Evolutionary conservation across 2,329 filamentous ascomycete genomes (phyloP), one percentile per base, ranked within the genome.

Genomic region (Coleophoma cylindrospora): DNA sequence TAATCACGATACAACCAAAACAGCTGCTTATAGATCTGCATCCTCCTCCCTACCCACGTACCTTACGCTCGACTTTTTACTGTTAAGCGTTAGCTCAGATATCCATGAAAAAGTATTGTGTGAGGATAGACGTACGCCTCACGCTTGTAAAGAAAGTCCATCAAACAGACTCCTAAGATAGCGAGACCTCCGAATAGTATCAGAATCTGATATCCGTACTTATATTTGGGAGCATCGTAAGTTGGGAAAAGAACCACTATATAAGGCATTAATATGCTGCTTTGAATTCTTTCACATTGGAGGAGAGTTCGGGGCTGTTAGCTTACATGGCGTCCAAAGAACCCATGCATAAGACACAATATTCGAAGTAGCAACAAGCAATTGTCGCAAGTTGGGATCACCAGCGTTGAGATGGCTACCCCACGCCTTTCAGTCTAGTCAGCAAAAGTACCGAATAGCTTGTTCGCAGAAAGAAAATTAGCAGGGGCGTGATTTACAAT

Each of bases 161-260:
- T 17, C 13, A 50, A 22, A 17, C n/a, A 49, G 12, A 47, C 43
- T 44, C 51, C 49, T 22, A 60, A 27, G 5, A 64, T 57, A 1
- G 60, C 59, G 5, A 67, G 50, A 6, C 62, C 64, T 12, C 64
- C 64, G 43, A 63, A 67, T 6, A 67, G 40, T n/a, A 66, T 64
- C 43, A 65, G 43, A 19, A 66, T 54, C 49, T 67, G 64, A 43
- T 68, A 68, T 1, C 62, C 65, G 38, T 66, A 66, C 34, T 63
- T 60, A 50, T 68, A 68, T 14, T 65, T 57, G 7, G 65, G 65
- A 2, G 65, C 65, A 45, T 68, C 61, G 44, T 68, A 65, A 0
- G 64, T 65, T 8, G 64, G 64, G 45, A 66, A 67, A 2, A 68
- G 52, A 4, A 63, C 60, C 40, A 63, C 59, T 64, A 34, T 17